These are phyloP conservation scores for Pythium myriotylum DNA, from an alignment of 352 stramenopile species.

Conservation along the genomic window DNA sequence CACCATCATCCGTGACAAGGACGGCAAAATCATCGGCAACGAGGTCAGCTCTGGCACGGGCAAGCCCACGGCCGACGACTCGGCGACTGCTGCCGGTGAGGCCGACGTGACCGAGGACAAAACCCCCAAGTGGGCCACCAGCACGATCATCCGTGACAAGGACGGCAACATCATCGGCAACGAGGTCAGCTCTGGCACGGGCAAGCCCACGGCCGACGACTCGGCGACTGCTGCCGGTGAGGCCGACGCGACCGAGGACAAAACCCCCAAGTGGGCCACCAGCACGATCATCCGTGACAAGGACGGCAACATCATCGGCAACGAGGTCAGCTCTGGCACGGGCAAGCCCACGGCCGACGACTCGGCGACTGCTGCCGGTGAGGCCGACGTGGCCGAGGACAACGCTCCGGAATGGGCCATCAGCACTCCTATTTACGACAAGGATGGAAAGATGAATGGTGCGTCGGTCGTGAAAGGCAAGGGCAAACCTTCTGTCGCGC, in stretches of 20 bases:
- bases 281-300: slow-evolving; percentile 2
- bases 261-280: background rate
- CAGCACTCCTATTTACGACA: too few relatives aligned
- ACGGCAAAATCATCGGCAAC: slow-evolving; percentile 4
- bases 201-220: background rate
- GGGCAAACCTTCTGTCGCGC: too few relatives aligned
- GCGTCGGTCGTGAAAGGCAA: too few relatives aligned
- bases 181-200: background rate
- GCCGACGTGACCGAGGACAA: background rate
- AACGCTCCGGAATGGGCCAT: background rate
- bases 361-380: background rate
- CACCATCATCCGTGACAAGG: background rate
- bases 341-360: background rate
- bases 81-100: background rate
- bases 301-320: slow-evolving; percentile 6
- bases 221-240: background rate
- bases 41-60: background rate
- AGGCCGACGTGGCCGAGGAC: background rate
- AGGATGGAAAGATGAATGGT: too few relatives aligned
- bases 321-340: background rate
- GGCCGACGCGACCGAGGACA: background rate
- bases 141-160: background rate
- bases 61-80: background rate
- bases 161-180: slow-evolving; percentile 7
- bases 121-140: background rate